Conservation (phyloP, 345 rosid genomes). For the Fremontodendron californicum region DNA sequence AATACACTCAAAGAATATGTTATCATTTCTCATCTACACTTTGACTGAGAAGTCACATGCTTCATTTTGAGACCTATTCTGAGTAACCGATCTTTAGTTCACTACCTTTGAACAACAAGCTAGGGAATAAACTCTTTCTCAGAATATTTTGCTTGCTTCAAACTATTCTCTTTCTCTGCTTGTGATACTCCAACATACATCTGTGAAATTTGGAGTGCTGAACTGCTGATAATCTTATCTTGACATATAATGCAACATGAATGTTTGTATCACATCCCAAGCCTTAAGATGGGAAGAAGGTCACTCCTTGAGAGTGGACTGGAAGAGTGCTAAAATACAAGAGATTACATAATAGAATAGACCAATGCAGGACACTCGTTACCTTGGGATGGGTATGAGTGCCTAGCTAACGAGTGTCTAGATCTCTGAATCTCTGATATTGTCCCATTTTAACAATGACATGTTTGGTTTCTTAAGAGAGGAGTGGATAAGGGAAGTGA, state of each 20-base stretch:
- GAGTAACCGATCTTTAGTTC: neutral
- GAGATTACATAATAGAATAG: neutral
- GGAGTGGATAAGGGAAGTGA: neutral
- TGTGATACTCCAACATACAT: neutral
- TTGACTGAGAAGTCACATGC: neutral
- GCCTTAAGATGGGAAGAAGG: neutral
- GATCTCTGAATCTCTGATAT: too few species aligned
- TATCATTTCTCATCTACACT: neutral
- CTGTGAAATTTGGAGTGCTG: neutral
- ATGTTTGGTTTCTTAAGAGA: neutral
- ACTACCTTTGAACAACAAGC: neutral
- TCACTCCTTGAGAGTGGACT: neutral
- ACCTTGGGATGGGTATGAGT: neutral
- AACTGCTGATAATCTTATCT: neutral
- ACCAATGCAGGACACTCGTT: neutral
- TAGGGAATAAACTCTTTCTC: neutral
- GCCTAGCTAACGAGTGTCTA: neutral
- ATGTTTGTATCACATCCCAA: neutral
- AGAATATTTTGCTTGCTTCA: neutral
- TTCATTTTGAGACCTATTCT: neutral
- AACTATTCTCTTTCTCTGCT: neutral
- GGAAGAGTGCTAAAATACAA: neutral
- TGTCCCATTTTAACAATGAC: neutral
- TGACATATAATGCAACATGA: neutral
- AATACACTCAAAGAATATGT: neutral